Conservation (phyloP, 2,329 filamentous ascomycete genomes). For the Arthroderma sp. region DNA sequence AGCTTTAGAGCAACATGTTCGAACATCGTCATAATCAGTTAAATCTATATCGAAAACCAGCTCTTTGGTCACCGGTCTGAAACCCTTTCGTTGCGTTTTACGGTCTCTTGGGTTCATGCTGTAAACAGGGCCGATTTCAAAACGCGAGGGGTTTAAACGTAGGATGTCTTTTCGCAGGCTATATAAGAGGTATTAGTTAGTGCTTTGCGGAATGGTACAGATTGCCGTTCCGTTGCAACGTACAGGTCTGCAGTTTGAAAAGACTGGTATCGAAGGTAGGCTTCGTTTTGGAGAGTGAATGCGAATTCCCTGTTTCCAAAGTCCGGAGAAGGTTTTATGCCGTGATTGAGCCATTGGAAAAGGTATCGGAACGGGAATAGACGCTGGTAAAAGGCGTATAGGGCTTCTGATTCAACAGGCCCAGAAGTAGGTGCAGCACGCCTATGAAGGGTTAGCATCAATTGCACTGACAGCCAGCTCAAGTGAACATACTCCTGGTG, state of each 20-base stretch:
- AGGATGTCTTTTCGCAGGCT: slow-evolving; percentile 86
- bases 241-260: slow-evolving; percentile 53
- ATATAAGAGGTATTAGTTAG: neutral
- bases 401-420: slow-evolving; percentile 63
- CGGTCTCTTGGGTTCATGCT: slow-evolving; percentile 85
- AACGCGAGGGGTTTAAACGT: slow-evolving; percentile 75
- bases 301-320: slow-evolving; percentile 93
- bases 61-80: slow-evolving; percentile 82
- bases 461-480: neutral
- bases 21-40: slow-evolving; percentile 95
- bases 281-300: slow-evolving; percentile 84
- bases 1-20: slow-evolving; percentile 86
- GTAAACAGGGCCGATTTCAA: slow-evolving; percentile 98
- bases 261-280: slow-evolving; percentile 83
- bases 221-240: slow-evolving; percentile 14
- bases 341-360: slow-evolving; percentile 97
- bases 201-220: neutral
- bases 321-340: slow-evolving; percentile 69
- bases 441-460: slow-evolving; percentile 11
- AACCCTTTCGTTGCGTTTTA: slow-evolving; percentile 74
- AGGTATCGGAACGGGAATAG: slow-evolving; percentile 89
- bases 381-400: slow-evolving; percentile 89
- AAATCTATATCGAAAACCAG: slow-evolving; percentile 98
- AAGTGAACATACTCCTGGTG: slow-evolving; percentile 2
- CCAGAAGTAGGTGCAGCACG: slow-evolving; percentile 26